phyloP scores from a whole-genome alignment of 1,284 basidiomycete genomes.

The Cystobasidium slooffiae region DNA sequence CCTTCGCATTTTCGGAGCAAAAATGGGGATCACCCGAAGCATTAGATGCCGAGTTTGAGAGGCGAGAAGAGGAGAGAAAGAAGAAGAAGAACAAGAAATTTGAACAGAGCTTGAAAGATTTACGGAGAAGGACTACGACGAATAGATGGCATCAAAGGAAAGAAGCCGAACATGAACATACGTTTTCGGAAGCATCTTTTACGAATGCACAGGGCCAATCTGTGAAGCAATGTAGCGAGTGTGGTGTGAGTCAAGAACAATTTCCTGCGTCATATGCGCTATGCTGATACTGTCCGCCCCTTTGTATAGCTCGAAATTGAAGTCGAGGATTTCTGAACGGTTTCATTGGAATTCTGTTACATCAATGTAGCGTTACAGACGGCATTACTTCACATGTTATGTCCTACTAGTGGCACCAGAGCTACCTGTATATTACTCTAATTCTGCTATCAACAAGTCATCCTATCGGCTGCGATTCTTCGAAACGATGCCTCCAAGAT shows the following conservation, averaged over 20 bases:
- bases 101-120: slow-evolving; percentile 77
- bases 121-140: slow-evolving; percentile 82
- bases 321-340: slow-evolving; percentile 31
- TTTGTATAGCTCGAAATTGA: slow-evolving; percentile 39
- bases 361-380: slow-evolving; percentile 17
- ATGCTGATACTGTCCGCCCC: neutral
- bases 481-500: neutral
- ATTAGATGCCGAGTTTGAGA: slow-evolving; percentile 84
- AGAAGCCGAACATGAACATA: slow-evolving; percentile 84
- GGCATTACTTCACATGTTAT: slow-evolving; percentile 1
- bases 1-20: slow-evolving; percentile 80
- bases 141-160: slow-evolving; percentile 84
- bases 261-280: neutral
- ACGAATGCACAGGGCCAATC: slow-evolving; percentile 62
- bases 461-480: too few species aligned
- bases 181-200: slow-evolving; percentile 67
- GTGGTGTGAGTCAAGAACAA: slow-evolving; percentile 65
- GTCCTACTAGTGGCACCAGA: neutral
- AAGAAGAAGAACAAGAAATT: slow-evolving; percentile 92
- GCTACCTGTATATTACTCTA: neutral
- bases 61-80: slow-evolving; percentile 79
- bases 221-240: slow-evolving; percentile 75
- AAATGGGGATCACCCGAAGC: slow-evolving; percentile 96
- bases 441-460: too few species aligned
- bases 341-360: neutral